Conservation (phyloP, 805 yeast species). For the Metschnikowia arizonensis region DNA sequence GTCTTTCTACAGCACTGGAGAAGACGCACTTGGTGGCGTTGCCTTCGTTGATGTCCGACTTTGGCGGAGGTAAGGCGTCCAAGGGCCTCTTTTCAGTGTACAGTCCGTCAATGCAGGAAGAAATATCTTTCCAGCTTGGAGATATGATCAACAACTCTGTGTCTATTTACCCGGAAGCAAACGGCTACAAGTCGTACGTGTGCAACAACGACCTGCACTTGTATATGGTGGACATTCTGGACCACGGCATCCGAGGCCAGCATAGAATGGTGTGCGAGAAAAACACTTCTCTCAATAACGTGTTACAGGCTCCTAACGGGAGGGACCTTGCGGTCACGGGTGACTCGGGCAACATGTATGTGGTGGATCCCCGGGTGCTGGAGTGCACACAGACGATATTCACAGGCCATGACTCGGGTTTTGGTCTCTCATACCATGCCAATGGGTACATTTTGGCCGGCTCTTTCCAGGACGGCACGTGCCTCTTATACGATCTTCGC, state of each 20-base stretch:
- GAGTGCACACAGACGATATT: constrained; percentile 39
- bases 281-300: constrained; percentile 71
- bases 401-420: constrained; percentile 72
- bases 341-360: constrained; percentile 63
- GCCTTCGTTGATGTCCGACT: constrained; percentile 19
- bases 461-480: constrained; percentile 82
- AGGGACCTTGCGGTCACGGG: constrained; percentile 56
- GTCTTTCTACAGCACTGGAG: constrained; percentile 39
- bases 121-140: constrained; percentile 59
- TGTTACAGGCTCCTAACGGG: constrained; percentile 52
- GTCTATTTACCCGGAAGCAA: constrained; percentile 33
- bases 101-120: constrained; percentile 45
- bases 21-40: constrained; percentile 25
- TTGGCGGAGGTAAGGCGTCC: constrained; percentile 27
- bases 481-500: constrained; percentile 73
- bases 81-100: constrained; percentile 64
- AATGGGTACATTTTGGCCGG: constrained; percentile 72
- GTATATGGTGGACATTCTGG: constrained; percentile 58
- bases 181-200: constrained; percentile 50
- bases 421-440: constrained; percentile 75
- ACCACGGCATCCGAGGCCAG: constrained; percentile 41
- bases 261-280: constrained; percentile 43
- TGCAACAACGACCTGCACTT: constrained; percentile 82
- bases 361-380: constrained; percentile 43
- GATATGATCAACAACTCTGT: constrained; percentile 83